Evolutionary conservation across 2,329 filamentous ascomycete genomes (phyloP).

Genomic region (Purpureocillium takamizusanense): DNA sequence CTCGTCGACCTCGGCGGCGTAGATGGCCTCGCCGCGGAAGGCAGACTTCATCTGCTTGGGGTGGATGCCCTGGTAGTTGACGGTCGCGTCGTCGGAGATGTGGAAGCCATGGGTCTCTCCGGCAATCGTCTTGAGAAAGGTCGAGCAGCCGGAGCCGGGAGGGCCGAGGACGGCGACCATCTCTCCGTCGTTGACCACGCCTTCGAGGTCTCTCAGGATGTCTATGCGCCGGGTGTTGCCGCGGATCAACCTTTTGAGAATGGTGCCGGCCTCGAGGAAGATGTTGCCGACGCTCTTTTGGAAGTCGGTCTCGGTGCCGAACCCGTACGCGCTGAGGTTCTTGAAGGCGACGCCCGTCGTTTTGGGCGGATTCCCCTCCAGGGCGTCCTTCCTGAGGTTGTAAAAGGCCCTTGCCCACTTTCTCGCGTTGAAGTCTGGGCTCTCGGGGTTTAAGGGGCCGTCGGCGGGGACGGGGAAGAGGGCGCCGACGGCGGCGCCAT

Average conservation of each 20-base stretch:
- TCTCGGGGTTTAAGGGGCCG: slow-evolving; percentile 26
- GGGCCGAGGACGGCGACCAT: slow-evolving; percentile 49
- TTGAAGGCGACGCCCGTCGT: slow-evolving; percentile 30
- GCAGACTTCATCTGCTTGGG: slow-evolving; percentile 43
- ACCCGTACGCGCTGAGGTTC: slow-evolving; percentile 30
- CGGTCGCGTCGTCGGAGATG: slow-evolving; percentile 44
- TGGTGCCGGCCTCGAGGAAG: slow-evolving; percentile 13
- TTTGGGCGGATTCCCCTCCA: slow-evolving; percentile 11
- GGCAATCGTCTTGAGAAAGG: slow-evolving; percentile 46
- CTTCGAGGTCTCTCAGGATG: slow-evolving; percentile 40
- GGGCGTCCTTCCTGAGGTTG: slow-evolving; percentile 8
- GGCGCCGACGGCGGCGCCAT: slow-evolving; percentile 12
- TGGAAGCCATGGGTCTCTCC: slow-evolving; percentile 59
- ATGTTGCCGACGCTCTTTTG: slow-evolving; percentile 20
- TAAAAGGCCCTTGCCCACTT: slow-evolving; percentile 32
- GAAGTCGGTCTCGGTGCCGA: slow-evolving; percentile 30
- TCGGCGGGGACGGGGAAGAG: slow-evolving; percentile 13
- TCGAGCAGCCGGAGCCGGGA: slow-evolving; percentile 52
- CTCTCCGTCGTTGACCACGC: slow-evolving; percentile 44
- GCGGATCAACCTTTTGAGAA: slow-evolving; percentile 17
- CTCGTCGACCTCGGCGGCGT: slow-evolving; percentile 52
- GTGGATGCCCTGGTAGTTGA: slow-evolving; percentile 38
- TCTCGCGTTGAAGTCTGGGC: slow-evolving; percentile 28
- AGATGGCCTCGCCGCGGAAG: slow-evolving; percentile 55
- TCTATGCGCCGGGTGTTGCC: slow-evolving; percentile 25